Conservation (phyloP, 2,329 filamentous ascomycete genomes). For the Alternaria burnsii region DNA sequence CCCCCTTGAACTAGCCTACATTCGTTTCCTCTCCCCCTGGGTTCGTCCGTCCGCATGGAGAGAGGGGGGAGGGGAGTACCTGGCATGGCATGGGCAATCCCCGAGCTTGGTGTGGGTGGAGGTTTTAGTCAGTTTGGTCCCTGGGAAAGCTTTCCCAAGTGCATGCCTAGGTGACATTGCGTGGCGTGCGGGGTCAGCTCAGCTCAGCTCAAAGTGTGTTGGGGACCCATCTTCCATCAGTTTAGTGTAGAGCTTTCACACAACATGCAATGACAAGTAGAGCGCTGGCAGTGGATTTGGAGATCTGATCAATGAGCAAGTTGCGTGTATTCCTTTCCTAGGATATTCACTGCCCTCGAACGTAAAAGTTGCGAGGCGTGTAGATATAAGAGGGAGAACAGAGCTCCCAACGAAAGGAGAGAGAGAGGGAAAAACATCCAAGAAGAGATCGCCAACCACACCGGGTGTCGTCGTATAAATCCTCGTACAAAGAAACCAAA, state of each 20-base stretch:
- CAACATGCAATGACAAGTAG: background rate
- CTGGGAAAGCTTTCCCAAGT: background rate
- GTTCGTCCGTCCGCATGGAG: background rate
- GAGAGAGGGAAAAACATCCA: slow-evolving; percentile 35
- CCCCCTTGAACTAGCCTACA: slow-evolving; percentile 9
- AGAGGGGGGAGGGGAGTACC: background rate
- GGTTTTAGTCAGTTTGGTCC: background rate
- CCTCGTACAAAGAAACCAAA: slow-evolving; percentile 46
- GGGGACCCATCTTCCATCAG: background rate
- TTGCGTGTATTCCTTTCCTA: slow-evolving; percentile 45
- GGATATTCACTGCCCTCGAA: slow-evolving; percentile 46
- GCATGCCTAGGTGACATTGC: background rate
- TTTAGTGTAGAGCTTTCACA: background rate
- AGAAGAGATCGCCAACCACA: slow-evolving; percentile 34
- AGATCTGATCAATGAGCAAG: slow-evolving; percentile 19
- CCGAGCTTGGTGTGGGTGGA: background rate
- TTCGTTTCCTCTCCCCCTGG: background rate
- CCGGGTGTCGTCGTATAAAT: slow-evolving; percentile 34
- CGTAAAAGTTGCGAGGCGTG: slow-evolving; percentile 39
- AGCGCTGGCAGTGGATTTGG: too few relatives aligned
- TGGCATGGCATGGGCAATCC: background rate
- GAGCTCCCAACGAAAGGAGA: slow-evolving; percentile 18
- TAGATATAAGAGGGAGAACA: slow-evolving; percentile 41
- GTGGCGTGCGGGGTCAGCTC: background rate
- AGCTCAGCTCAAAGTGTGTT: background rate